phyloP scores from a whole-genome alignment of 305 asterid species.

The Rubia tinctorum region DNA sequence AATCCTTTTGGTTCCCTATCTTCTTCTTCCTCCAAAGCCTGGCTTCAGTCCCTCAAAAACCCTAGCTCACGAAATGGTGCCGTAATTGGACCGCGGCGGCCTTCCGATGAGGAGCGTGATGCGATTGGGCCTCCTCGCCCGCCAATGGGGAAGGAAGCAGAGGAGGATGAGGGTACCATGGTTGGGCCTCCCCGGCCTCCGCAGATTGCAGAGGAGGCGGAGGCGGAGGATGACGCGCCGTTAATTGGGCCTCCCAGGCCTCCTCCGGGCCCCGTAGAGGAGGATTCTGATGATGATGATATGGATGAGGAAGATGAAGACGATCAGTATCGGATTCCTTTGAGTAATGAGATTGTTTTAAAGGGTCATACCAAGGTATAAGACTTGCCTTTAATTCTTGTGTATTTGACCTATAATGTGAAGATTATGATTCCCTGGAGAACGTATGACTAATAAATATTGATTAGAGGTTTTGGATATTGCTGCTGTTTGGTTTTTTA shows the following conservation, averaged over 20 bases:
- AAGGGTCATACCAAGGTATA: constrained; percentile 93
- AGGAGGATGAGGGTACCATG: constrained; percentile 28
- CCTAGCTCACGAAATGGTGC: constrained; percentile 6
- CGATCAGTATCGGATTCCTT: constrained; percentile 55
- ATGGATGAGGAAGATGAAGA: constrained; percentile 47
- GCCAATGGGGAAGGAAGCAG: constrained; percentile 19
- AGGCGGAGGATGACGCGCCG: constrained; percentile 38
- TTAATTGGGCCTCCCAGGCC: constrained; percentile 61
- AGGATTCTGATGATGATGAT: constrained; percentile 58
- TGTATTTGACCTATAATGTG: neutral
- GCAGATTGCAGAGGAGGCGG: constrained; percentile 23
- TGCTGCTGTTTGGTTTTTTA: neutral
- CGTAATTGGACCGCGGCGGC: constrained; percentile 42
- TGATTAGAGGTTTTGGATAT: neutral
- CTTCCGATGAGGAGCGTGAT: constrained; percentile 23
- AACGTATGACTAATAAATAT: neutral
- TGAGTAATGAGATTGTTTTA: constrained; percentile 88
- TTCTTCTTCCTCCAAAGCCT: constrained; percentile 52
- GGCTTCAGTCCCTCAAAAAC: constrained; percentile 50
- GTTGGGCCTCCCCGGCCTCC: constrained; percentile 51
- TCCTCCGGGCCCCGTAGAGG: constrained; percentile 28
- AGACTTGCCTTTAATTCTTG: no score
- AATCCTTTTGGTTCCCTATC: constrained; percentile 42
- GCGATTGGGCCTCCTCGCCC: constrained; percentile 58
- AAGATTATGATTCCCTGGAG: neutral